These are phyloP conservation scores for Colletotrichum higginsianum DNA, from an alignment of 2,329 filamentous ascomycete species.

Conservation along the genomic window DNA sequence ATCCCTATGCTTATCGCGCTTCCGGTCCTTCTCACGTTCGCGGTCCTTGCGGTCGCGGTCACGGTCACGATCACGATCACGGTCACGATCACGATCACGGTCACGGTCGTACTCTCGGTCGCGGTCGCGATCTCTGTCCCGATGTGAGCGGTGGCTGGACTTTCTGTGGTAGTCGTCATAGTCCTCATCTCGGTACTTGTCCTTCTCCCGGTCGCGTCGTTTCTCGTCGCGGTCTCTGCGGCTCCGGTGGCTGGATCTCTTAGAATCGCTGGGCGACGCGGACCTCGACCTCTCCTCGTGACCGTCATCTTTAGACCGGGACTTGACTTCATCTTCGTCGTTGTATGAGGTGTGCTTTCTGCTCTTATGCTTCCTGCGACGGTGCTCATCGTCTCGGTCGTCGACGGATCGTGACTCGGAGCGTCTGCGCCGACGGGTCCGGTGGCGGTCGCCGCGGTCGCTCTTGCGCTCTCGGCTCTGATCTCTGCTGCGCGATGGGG, in stretches of 20 bases:
- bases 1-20: constrained; percentile 57
- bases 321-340: constrained; percentile 62
- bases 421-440: constrained; percentile 66
- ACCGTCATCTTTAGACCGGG: constrained; percentile 53
- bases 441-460: constrained; percentile 53
- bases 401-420: constrained; percentile 65
- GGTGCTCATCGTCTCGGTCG: constrained; percentile 62
- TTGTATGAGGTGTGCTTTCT: constrained; percentile 57
- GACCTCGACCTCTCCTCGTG: constrained; percentile 74
- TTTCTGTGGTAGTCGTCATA: constrained; percentile 61
- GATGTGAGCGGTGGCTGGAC: constrained; percentile 58
- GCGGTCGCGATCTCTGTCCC: constrained; percentile 59
- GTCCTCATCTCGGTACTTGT: constrained; percentile 63
- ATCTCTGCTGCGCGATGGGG: constrained; percentile 53
- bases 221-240: constrained; percentile 70
- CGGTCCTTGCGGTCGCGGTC: constrained; percentile 59
- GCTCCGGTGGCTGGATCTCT: constrained; percentile 71
- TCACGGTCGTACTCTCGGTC: constrained; percentile 56
- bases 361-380: constrained; percentile 66
- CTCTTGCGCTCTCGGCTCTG: constrained; percentile 62
- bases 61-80: constrained; percentile 53
- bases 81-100: constrained; percentile 54
- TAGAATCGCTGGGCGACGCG: constrained; percentile 72
- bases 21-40: constrained; percentile 52
- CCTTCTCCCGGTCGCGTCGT: constrained; percentile 57